Evolutionary conservation across 495 filamentous ascomycete genomes (phyloP).

Genomic region (Tuber indicum): DNA sequence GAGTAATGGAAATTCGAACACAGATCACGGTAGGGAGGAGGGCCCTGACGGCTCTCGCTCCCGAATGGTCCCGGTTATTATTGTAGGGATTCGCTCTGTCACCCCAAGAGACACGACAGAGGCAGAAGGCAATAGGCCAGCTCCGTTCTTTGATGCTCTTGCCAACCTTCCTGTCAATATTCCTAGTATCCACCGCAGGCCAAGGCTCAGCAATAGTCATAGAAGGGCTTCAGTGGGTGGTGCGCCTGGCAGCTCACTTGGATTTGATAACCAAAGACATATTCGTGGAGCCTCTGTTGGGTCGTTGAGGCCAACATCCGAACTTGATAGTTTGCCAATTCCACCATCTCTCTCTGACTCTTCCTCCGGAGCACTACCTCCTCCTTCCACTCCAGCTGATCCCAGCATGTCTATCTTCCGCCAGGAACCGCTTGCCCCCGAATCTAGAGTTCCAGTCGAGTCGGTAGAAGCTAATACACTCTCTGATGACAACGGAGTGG

Average conservation of each 20-base stretch:
- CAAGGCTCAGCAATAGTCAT: slow-evolving; percentile 51
- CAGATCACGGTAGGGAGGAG: slow-evolving; percentile 48
- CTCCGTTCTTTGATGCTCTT: slow-evolving; percentile 57
- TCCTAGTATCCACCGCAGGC: slow-evolving; percentile 44
- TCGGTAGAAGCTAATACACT: slow-evolving; percentile 13
- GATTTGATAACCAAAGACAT: slow-evolving; percentile 50
- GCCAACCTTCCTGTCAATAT: slow-evolving; percentile 49
- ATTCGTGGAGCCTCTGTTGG: slow-evolving; percentile 44
- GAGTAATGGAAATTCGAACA: slow-evolving; percentile 46
- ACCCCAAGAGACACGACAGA: slow-evolving; percentile 49
- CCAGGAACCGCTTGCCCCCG: slow-evolving; percentile 33
- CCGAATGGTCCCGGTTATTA: slow-evolving; percentile 42
- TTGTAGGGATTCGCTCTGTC: slow-evolving; percentile 68
- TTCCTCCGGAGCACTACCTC: slow-evolving; percentile 58
- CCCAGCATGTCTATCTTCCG: slow-evolving; percentile 51
- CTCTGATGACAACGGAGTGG: slow-evolving; percentile 23
- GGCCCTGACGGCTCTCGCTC: slow-evolving; percentile 49
- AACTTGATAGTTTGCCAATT: slow-evolving; percentile 43
- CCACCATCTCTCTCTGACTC: slow-evolving; percentile 52
- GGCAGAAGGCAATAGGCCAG: slow-evolving; percentile 47
- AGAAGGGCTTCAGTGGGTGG: slow-evolving; percentile 51
- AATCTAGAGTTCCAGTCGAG: not conserved
- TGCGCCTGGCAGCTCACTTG: slow-evolving; percentile 30
- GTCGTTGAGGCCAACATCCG: slow-evolving; percentile 45
- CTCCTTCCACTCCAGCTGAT: slow-evolving; percentile 64